Percentiles rank a stretch among this genome's conserved stretches.
These are phyloP conservation scores for Globisporangium spinosum DNA, from an alignment of 352 stramenopile species.

Conservation along the genomic window DNA sequence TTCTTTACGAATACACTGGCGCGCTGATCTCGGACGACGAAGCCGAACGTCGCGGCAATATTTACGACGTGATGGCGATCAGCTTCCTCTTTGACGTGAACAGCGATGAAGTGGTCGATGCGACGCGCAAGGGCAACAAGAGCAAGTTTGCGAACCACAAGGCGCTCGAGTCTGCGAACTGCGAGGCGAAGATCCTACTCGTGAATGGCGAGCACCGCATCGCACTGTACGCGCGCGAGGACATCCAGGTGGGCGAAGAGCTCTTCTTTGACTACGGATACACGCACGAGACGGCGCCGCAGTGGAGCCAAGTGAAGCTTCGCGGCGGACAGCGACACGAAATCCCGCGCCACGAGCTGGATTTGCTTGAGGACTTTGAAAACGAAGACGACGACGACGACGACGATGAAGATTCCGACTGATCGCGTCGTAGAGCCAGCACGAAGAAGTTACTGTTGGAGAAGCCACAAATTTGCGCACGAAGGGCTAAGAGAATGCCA, in stretches of 20 bases:
- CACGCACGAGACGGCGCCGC: conserved; percentile 51
- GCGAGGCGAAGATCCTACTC: conserved; percentile 72
- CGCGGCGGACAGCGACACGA: conserved; percentile 11
- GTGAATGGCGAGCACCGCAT: conserved; percentile 91
- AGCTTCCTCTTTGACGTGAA: conserved; percentile 94
- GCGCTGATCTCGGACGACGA: conserved; percentile 73
- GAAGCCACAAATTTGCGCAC: neutral
- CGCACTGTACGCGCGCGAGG: conserved; percentile 85
- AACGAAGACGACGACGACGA: conserved; percentile 14
- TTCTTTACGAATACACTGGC: conserved; percentile 73
- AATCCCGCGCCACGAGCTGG: conserved; percentile 3
- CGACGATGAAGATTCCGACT: conserved; percentile 11
- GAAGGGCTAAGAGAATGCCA: neutral
- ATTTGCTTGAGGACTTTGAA: conserved; percentile 13
- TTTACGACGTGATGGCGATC: conserved; percentile 74
- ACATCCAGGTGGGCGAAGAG: conserved; percentile 81
- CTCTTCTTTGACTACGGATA: conserved; percentile 84
- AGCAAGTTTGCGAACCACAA: conserved; percentile 91
- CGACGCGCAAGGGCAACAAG: conserved; percentile 92
- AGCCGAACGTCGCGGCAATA: conserved; percentile 67
- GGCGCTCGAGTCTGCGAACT: conserved; percentile 57
- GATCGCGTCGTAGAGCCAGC: neutral
- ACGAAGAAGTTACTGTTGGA: neutral
- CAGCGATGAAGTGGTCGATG: conserved; percentile 89
- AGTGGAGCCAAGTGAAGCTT: conserved; percentile 47